phyloP scores from a whole-genome alignment of 2,329 filamentous ascomycete genomes.

The Beauveria sp. region DNA sequence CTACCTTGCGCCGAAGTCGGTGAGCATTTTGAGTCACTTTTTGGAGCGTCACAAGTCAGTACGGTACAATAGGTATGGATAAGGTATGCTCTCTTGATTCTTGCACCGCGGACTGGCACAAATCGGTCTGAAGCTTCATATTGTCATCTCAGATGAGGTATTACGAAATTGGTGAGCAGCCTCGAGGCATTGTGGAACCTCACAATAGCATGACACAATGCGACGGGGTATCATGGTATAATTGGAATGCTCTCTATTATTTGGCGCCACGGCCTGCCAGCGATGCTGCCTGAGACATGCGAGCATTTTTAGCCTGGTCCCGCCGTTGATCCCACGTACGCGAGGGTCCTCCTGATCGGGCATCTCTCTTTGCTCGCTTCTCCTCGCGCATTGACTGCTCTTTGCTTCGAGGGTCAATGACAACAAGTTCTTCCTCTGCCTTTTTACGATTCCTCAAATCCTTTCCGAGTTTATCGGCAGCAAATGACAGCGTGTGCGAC shows the following conservation, averaged over 20 bases:
- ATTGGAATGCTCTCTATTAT: constrained; percentile 21
- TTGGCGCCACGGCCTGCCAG: constrained; percentile 50
- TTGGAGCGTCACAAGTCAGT: too few relatives aligned
- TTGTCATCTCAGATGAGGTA: neutral
- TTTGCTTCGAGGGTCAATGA: constrained; percentile 87
- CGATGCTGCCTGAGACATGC: constrained; percentile 45
- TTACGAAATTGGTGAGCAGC: neutral
- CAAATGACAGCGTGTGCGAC: constrained; percentile 76
- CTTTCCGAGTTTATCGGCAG: constrained; percentile 84
- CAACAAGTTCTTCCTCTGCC: constrained; percentile 82
- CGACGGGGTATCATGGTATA: constrained; percentile 3
- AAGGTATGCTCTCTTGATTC: too few relatives aligned
- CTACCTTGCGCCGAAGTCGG: too few relatives aligned
- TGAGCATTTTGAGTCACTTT: too few relatives aligned
- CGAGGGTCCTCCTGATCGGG: constrained; percentile 43
- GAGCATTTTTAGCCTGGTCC: constrained; percentile 45
- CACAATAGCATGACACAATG: neutral
- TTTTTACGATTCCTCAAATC: constrained; percentile 85
- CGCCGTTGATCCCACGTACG: constrained; percentile 46
- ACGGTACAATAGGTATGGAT: too few relatives aligned
- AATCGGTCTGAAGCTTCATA: neutral
- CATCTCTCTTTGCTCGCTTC: constrained; percentile 52
- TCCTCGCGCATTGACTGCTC: constrained; percentile 63
- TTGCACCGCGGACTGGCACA: neutral
- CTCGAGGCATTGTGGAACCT: neutral